Base-by-base conservation (phyloP, 306 rosid species). In the Cajanus cajan region DNA sequence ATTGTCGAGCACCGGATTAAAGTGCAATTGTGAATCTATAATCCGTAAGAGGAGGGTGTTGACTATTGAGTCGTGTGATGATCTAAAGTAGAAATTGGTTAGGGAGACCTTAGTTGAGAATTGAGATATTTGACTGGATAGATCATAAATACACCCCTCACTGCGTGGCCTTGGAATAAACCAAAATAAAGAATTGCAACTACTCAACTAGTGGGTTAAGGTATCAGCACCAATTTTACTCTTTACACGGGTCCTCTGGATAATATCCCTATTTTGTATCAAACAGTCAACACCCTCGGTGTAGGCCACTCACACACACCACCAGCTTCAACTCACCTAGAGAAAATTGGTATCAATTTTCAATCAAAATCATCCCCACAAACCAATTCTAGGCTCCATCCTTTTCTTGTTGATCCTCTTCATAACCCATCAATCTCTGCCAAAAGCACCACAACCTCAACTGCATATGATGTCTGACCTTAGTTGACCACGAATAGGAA, bases 391-490 rank as follows among this genome's bases (percentile, higher is more conserved):
- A 4, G 25, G 47, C 64, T 39, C 62, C 21, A 33, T 71, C 69
- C 43, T 85, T 63, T 65, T 83, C 14, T 4, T 73, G 4, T 41
- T 86, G 4, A 12, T 85, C 54, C 55, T 87, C 47, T 62, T 62
- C 69, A 19, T 83, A 31, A 54, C 13, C 55, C 81, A 78, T 39
- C 71, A 48, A 14, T 84, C 16, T 41, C 83, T 6, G 68, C 6
- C 64, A 16, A 45, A n/a, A 44, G 12, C 22, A 34, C 41, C 11
- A 14, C 55, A 4, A 18, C 54, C 36, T 36, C 74, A 43, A 84
- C 82, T 5, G 85, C 83, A 2, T 85, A 88, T 36, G 64, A 90
- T 74, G 87, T 65, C 19, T 54, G 34, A 21, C 34, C 89, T 88
- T 39, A 0, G 0, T 69, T 54, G 67, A 88, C 63, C 90, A 90